A percentile compares a stretch with the other conserved stretches of the same genome.
phyloP scores from a whole-genome alignment of 192 early-diverging fungal genomes.

The Anaeromyces robustus region DNA sequence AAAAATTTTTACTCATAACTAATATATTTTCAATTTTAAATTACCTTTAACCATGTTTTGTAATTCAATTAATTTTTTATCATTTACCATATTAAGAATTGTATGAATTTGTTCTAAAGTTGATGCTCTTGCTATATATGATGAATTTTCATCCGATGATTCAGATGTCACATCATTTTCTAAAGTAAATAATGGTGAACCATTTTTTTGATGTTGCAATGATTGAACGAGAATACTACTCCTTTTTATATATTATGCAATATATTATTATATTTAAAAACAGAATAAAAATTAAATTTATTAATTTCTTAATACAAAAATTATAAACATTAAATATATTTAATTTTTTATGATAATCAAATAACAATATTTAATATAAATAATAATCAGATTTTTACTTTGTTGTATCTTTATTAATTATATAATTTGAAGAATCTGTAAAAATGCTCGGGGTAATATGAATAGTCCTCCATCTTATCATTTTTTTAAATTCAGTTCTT shows the following conservation, averaged over 20 bases:
- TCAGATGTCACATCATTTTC: neutral
- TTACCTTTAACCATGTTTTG: neutral
- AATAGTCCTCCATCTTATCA: neutral
- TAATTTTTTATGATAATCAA: no score
- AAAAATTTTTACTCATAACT: no score
- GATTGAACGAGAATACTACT: neutral
- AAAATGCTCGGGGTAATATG: neutral
- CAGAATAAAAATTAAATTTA: no score
- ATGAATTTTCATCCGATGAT: neutral
- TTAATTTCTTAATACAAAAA: no score
- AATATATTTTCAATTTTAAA: neutral
- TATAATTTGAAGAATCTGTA: neutral
- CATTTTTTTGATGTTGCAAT: neutral
- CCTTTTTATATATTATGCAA: no score
- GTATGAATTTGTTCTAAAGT: neutral
- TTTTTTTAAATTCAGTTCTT: constrained; percentile 1
- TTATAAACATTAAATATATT: no score
- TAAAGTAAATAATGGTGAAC: neutral
- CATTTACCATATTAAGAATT: neutral
- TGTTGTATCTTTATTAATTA: neutral
- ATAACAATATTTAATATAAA: no score
- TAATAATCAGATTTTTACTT: no score
- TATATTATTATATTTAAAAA: no score
- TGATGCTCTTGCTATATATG: neutral
- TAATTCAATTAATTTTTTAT: neutral